Percentiles rank a stretch among this genome's conserved stretches.
Conservation (phyloP, 1,284 basidiomycete species). For the Irpex lacteus region DNA sequence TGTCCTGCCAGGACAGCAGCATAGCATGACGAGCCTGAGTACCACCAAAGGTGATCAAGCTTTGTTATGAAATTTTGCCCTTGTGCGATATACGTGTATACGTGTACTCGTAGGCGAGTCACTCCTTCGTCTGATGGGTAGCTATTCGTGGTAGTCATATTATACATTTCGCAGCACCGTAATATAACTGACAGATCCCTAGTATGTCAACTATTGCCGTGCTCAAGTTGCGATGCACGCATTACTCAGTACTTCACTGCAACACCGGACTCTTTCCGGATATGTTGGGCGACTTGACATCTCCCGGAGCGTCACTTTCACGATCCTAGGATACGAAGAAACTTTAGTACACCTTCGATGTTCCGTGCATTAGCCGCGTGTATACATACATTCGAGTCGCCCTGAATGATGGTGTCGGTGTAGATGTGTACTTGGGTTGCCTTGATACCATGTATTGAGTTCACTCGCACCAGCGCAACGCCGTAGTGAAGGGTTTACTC, state of each 20-base stretch:
- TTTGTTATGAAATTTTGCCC: too few relatives aligned
- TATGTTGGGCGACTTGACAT: not conserved
- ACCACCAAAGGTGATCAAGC: not conserved
- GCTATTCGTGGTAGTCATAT: too few relatives aligned
- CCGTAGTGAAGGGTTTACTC: not conserved
- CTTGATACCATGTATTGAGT: not conserved
- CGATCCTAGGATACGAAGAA: not conserved
- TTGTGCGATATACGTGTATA: too few relatives aligned
- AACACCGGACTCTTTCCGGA: not conserved
- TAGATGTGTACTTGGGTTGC: not conserved
- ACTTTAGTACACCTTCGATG: not conserved
- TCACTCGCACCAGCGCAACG: not conserved
- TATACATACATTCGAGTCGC: not conserved
- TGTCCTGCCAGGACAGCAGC: too few relatives aligned
- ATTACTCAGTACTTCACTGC: not conserved
- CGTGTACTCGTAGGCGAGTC: too few relatives aligned
- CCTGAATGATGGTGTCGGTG: not conserved
- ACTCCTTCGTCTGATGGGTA: too few relatives aligned
- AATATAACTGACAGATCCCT: too few relatives aligned
- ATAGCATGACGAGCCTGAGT: not conserved
- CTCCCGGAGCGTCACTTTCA: not conserved
- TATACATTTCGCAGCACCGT: too few relatives aligned
- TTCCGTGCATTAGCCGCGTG: not conserved
- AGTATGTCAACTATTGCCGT: not conserved
- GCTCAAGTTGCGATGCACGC: not conserved